phyloP scores from a whole-genome alignment of 2,329 filamentous ascomycete genomes.

The Aspergillus fijiensis region DNA sequence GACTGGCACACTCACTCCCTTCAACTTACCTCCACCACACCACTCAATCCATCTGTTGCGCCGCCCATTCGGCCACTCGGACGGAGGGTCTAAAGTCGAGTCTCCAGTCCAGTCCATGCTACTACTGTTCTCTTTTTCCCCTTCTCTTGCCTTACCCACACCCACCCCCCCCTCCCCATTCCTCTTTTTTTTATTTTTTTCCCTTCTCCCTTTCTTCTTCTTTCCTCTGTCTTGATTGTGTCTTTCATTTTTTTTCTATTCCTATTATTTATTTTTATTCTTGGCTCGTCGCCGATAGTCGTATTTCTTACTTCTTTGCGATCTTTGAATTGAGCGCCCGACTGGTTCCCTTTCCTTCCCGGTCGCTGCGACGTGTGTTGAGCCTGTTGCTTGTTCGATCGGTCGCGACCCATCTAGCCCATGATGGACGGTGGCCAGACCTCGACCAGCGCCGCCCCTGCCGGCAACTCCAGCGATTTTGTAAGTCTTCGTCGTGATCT shows the following conservation, averaged over 20 bases:
- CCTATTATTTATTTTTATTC: conserved; percentile 3
- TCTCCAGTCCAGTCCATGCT: no score
- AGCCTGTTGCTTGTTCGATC: conserved; percentile 36
- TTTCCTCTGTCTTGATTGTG: neutral
- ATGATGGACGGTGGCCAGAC: conserved; percentile 49
- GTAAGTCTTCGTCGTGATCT: conserved; percentile 57
- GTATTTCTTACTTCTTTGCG: neutral
- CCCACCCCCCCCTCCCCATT: conserved; percentile 13
- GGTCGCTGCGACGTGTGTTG: conserved; percentile 23
- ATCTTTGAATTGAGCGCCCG: conserved; percentile 3
- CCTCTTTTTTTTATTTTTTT: conserved; percentile 13
- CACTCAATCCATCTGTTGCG: neutral
- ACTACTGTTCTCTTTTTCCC: conserved; percentile 1
- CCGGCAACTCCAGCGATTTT: conserved; percentile 93
- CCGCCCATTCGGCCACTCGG: conserved; percentile 5
- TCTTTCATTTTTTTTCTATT: conserved; percentile 11
- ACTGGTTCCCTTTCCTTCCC: conserved; percentile 11
- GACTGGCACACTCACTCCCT: conserved; percentile 13
- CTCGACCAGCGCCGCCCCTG: conserved; percentile 44
- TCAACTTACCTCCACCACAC: conserved; percentile 12
- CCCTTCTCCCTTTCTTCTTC: neutral
- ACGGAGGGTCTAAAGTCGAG: conserved; percentile 9
- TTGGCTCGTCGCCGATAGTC: neutral
- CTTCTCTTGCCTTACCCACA: conserved; percentile 11
- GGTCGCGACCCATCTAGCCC: conserved; percentile 42